Conservation (phyloP, 805 yeast species). For the Kurtzmaniella fragi region DNA sequence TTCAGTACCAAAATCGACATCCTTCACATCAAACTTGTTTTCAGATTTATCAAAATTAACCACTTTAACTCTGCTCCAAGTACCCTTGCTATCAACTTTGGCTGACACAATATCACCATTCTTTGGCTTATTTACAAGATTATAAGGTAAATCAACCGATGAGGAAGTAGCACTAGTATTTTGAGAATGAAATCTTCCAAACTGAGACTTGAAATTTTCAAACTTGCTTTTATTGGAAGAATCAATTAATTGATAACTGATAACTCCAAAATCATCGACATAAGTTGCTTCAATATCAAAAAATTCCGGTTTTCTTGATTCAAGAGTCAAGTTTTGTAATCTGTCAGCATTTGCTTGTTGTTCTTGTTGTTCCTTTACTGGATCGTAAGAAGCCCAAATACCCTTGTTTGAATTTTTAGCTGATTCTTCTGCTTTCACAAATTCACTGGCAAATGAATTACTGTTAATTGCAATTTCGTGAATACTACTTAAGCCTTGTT, state of each 20-base stretch:
- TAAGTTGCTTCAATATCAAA: constrained; percentile 53
- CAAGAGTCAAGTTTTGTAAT: constrained; percentile 12
- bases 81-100: constrained; percentile 46
- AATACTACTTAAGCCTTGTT: constrained; percentile 57
- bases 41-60: constrained; percentile 39
- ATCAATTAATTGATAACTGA: constrained; percentile 44
- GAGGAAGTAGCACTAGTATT: constrained; percentile 29
- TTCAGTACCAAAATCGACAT: constrained; percentile 57
- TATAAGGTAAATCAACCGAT: constrained; percentile 35
- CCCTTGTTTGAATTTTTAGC: constrained; percentile 58
- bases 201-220: constrained; percentile 40
- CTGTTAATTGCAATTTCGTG: constrained; percentile 63
- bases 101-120: constrained; percentile 57
- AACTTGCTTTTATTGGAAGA: constrained; percentile 32
- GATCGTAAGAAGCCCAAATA: constrained; percentile 61
- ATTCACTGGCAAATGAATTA: constrained; percentile 49
- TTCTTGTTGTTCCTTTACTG: constrained; percentile 30
- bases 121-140: constrained; percentile 39
- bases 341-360: constrained; percentile 15
- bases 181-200: constrained; percentile 41
- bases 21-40: constrained; percentile 45
- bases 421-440: constrained; percentile 55
- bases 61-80: constrained; percentile 56
- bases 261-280: constrained; percentile 35
- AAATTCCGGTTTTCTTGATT: constrained; percentile 34